Evolutionary conservation across 192 early-diverging fungal genomes (phyloP), one percentile per base, ranked within the genome.

Genomic region (Coemansia sp.): DNA sequence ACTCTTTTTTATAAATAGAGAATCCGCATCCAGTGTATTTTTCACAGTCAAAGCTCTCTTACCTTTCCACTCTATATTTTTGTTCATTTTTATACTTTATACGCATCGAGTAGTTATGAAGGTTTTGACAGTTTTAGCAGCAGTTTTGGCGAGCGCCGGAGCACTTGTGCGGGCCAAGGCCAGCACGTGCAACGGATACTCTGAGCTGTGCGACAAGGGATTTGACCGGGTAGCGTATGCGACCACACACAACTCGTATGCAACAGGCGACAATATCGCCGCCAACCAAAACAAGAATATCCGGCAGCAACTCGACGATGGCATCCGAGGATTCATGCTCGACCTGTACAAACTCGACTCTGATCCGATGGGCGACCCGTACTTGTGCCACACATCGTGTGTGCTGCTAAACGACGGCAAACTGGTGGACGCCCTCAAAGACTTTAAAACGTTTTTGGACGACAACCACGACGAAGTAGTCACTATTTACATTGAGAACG

Each of bases 201-300:
- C 76, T 0, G 84, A 83, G 42, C 82, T 91, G 14, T 94, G 92
- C 59, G 58, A 68, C 51, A 83, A 82, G 65, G 66, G 78, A 10
- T 92, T 88, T 62, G 73, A 85, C 66, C 50, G 80, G 44, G 81
- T 94, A 26, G 80, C 89, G 0, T 88, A 82, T 42, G 72, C 86
- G 2, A 84, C 85, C 6, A 91, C 92, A 15, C 92, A 94, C 78
- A 93, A 92, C 64, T 84, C 90, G 2, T 90, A 78, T 69, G 83
- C 86, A 23, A 74, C 55, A 25, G 65, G 78, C 21, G 74, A 82
- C 64, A 81, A 71, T 14, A 77, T 85, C 25, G 74, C 85, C 9
- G 86, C 87, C 12, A 91, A 90, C 69, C 91, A 93, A 66, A 66
- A 87, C 64, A 79, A 80, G 54, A 62, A 82, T 25, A 86, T 92